phyloP scores from a whole-genome alignment of 345 rosid genomes.

The Salix purpurea region DNA sequence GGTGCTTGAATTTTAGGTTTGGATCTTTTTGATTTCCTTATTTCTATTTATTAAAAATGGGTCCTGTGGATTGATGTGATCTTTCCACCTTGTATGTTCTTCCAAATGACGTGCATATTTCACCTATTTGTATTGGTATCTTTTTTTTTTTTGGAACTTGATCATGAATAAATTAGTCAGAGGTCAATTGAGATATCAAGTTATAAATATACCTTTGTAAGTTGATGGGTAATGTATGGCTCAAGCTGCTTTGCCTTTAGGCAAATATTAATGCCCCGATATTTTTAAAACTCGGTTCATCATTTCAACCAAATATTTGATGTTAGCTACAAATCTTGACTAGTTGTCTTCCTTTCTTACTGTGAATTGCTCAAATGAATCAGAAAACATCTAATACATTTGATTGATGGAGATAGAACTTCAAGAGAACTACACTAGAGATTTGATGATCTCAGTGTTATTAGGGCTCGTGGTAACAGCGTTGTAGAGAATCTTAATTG shows the following conservation, averaged over 20 bases:
- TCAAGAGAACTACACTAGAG: too few species aligned
- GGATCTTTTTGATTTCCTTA: conserved; percentile 12
- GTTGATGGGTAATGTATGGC: neutral
- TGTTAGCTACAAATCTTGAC: neutral
- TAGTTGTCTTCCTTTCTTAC: neutral
- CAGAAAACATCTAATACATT: neutral
- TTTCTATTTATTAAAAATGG: conserved; percentile 22
- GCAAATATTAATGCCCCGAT: neutral
- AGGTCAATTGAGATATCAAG: conserved; percentile 12
- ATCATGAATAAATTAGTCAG: conserved; percentile 30
- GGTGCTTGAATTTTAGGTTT: conserved; percentile 15
- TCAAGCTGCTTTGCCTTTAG: neutral
- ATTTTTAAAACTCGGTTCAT: neutral
- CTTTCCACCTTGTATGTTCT: conserved; percentile 3
- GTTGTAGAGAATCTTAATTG: too few species aligned
- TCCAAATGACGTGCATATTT: conserved; percentile 12
- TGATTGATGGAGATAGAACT: neutral
- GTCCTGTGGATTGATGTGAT: conserved; percentile 18
- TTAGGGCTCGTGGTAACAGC: too few species aligned
- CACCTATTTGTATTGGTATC: conserved; percentile 24
- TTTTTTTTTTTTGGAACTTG: conserved; percentile 19
- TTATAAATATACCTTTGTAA: conserved; percentile 8
- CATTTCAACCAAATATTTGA: neutral
- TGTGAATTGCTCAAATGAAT: neutral
- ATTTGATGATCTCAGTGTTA: too few species aligned